A percentile compares a stretch with the other conserved stretches of the same genome.
phyloP scores from a whole-genome alignment of 2,329 filamentous ascomycete genomes.

The Raffaelea ambrosiae region DNA sequence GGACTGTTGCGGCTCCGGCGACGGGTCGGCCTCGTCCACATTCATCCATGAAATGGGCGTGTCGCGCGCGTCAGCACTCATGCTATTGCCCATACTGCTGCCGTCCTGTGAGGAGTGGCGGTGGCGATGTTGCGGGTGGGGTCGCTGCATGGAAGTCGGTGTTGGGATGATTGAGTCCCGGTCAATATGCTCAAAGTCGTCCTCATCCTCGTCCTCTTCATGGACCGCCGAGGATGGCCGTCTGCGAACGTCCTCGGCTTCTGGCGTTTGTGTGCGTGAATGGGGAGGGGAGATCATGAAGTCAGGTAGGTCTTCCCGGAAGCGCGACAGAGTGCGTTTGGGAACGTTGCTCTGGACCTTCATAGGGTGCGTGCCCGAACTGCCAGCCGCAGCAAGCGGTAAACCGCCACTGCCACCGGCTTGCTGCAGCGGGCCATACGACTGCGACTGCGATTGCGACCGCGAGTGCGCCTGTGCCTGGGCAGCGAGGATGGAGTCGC shows the following conservation, averaged over 20 bases:
- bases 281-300: slow-evolving; percentile 77
- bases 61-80: slow-evolving; percentile 27
- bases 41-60: slow-evolving; percentile 34
- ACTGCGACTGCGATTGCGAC: slow-evolving; percentile 2
- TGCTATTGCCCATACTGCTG: slow-evolving; percentile 3
- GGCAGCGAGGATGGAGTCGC: slow-evolving; percentile 61
- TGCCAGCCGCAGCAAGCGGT: background rate
- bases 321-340: slow-evolving; percentile 79
- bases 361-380: slow-evolving; percentile 15
- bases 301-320: slow-evolving; percentile 86
- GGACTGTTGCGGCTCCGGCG: slow-evolving; percentile 59
- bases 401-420: slow-evolving; percentile 22
- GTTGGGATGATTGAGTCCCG: slow-evolving; percentile 13
- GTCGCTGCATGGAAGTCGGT: slow-evolving; percentile 11
- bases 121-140: slow-evolving; percentile 14
- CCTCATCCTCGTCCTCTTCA: slow-evolving; percentile 1
- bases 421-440: background rate
- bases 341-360: slow-evolving; percentile 42
- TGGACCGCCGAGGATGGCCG: slow-evolving; percentile 17
- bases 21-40: slow-evolving; percentile 31
- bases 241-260: slow-evolving; percentile 42
- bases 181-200: slow-evolving; percentile 19
- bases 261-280: slow-evolving; percentile 71
- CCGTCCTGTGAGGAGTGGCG: slow-evolving; percentile 3
- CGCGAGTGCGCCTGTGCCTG: background rate